phyloP scores from a whole-genome alignment of 2,329 filamentous ascomycete genomes.

The Sclerotinia spermophila region DNA sequence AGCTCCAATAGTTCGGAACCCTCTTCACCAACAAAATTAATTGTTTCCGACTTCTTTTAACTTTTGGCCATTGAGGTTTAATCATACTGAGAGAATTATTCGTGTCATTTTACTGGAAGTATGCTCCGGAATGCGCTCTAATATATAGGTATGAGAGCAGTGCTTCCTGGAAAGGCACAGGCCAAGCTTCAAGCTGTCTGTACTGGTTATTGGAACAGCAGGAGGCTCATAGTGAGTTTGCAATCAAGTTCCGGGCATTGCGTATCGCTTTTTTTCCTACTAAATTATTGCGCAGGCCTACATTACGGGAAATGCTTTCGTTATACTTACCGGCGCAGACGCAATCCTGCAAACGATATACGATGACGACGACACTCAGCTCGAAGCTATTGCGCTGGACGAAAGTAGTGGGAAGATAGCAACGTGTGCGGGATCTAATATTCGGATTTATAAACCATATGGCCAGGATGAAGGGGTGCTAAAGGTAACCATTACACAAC shows the following conservation, averaged over 20 bases:
- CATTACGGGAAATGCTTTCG: conserved; percentile 82
- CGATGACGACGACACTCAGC: conserved; percentile 61
- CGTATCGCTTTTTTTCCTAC: conserved; percentile 4
- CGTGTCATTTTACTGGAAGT: conserved; percentile 5
- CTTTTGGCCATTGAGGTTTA: background rate
- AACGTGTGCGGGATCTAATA: conserved; percentile 60
- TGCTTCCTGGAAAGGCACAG: conserved; percentile 76
- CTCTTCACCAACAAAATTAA: background rate
- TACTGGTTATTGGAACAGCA: conserved; percentile 68
- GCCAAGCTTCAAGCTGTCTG: conserved; percentile 73
- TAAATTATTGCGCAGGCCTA: conserved; percentile 59
- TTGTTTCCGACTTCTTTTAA: conserved; percentile 1
- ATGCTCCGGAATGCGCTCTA: conserved; percentile 24
- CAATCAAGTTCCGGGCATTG: conserved; percentile 35
- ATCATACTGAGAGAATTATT: background rate
- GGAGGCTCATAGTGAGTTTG: conserved; percentile 62
- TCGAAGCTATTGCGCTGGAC: conserved; percentile 78
- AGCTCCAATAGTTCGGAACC: background rate
- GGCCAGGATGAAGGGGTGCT: conserved; percentile 66
- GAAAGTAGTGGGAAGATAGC: conserved; percentile 82
- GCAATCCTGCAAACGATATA: conserved; percentile 87
- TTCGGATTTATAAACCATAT: conserved; percentile 77
- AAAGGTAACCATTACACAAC: conserved; percentile 54
- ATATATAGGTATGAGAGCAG: conserved; percentile 63
- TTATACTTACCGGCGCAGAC: conserved; percentile 72